Base-by-base conservation (phyloP, 192 early-diverging fungal genomes). In the Backusella liffmaniae region DNA sequence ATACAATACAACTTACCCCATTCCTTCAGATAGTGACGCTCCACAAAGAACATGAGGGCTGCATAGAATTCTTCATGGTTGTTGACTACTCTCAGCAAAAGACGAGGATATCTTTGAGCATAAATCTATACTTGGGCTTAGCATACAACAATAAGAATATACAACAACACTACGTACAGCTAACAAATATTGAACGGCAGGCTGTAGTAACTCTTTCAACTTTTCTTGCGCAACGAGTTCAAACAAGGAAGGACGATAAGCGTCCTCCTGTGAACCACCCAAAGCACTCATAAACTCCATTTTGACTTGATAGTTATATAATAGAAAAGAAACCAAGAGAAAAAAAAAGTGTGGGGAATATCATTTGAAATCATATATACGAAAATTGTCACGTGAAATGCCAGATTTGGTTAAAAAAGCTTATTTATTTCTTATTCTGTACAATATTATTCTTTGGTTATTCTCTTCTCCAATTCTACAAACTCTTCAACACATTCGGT, bases 271-370 rank as follows among this genome's bases (percentile, higher is more conserved):
- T 65, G 85, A 84, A 82, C 92, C 85, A 81, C 92, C 85, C 68
- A 95, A 79, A 76, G 92, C 91, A 78, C 92, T 94, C 91, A 95
- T 93, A 84, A 95, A 94, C 86, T 95, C 94, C 94, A 95, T 95
- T 73, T 73, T 78, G 23, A 44, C 6, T 32, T 39, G 9, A 39
- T 10, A 42, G 26, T 35, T 29, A 56, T 32, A 9, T 69, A 76
- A 46, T 71, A 39, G 36, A 71, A 9, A 30, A 41, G 10, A 49
- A 49, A 49, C 15, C 18, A n/a, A 49, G 1, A 4, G 18, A 71
- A n/a, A 39, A 32, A 32, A 32, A 29, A 12, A 72, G 49, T 72
- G 71, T 42, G 41, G 41, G 71, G 49, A 72, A 72, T 26, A 59
- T 10, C 23, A 59, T 59, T 59, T 59, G 56, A 59, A 59, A 59